Percentiles rank a stretch among this genome's conserved stretches.
These are phyloP conservation scores for Coemansia sp. DNA, from an alignment of 192 early-diverging fungal species.

Conservation along the genomic window DNA sequence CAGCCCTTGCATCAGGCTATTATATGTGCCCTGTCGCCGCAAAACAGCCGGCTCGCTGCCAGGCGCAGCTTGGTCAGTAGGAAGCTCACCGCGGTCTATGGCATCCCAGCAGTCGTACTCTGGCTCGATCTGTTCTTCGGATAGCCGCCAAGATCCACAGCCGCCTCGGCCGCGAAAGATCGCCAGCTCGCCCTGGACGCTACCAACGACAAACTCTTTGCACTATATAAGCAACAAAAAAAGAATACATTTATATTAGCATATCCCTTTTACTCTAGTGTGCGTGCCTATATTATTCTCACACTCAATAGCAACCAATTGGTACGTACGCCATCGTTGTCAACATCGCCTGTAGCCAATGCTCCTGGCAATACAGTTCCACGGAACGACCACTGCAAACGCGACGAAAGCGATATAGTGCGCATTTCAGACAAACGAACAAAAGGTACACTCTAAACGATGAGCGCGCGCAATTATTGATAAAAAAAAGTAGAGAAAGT, in stretches of 20 bases:
- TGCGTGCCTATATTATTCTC: neutral
- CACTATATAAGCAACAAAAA: conserved; percentile 31
- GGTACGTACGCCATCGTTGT: conserved; percentile 55
- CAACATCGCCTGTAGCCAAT: conserved; percentile 55
- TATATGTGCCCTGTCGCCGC: conserved; percentile 47
- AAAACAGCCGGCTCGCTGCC: conserved; percentile 5
- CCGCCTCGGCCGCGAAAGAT: conserved; percentile 57
- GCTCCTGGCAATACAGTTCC: conserved; percentile 56
- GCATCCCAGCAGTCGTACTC: conserved; percentile 60
- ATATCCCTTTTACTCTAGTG: neutral
- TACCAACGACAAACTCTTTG: conserved; percentile 60
- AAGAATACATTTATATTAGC: neutral
- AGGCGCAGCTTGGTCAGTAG: conserved; percentile 3
- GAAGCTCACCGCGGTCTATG: conserved; percentile 45
- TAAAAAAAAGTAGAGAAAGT: neutral
- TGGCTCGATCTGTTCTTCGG: conserved; percentile 54
- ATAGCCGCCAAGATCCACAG: conserved; percentile 50
- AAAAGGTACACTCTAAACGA: neutral
- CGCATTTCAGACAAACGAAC: conserved; percentile 27
- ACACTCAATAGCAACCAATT: neutral
- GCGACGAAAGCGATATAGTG: conserved; percentile 53
- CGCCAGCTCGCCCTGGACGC: conserved; percentile 56
- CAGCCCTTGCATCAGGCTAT: conserved; percentile 13
- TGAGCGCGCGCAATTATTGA: neutral
- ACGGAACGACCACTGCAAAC: conserved; percentile 57